These are phyloP conservation scores for Onygenales sp. DNA, from an alignment of 2,329 filamentous ascomycete species.

Conservation along the genomic window DNA sequence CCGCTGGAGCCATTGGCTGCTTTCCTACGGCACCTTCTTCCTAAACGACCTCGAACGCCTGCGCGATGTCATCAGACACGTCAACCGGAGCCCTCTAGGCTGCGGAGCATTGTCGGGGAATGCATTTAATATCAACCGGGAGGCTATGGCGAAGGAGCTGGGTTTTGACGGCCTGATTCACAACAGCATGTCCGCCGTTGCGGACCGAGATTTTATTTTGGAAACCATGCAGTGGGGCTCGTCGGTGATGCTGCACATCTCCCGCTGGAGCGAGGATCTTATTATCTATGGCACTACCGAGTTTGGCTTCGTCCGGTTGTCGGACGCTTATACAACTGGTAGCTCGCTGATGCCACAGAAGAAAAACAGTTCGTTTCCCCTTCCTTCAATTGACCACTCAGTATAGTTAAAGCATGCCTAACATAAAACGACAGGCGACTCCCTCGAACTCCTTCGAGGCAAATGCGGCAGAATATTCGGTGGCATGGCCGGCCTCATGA, in stretches of 20 bases:
- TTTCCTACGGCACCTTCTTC: slow-evolving; percentile 66
- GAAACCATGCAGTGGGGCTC: slow-evolving; percentile 74
- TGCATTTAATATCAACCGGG: slow-evolving; percentile 71
- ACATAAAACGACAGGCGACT: slow-evolving; percentile 38
- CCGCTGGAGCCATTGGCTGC: slow-evolving; percentile 71
- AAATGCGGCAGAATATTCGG: slow-evolving; percentile 70
- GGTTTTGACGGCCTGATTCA: slow-evolving; percentile 66
- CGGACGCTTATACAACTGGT: slow-evolving; percentile 72
- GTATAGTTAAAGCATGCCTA: not conserved
- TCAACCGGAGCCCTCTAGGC: slow-evolving; percentile 63
- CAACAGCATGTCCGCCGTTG: slow-evolving; percentile 69
- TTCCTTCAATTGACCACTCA: not conserved
- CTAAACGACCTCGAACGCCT: slow-evolving; percentile 66
- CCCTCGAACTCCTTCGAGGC: slow-evolving; percentile 64
- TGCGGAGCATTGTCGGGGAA: slow-evolving; percentile 74
- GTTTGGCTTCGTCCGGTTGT: slow-evolving; percentile 65
- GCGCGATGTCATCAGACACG: slow-evolving; percentile 60
- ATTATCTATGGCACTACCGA: slow-evolving; percentile 72
- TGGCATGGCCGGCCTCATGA: slow-evolving; percentile 71
- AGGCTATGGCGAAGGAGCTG: slow-evolving; percentile 67
- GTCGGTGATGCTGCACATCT: slow-evolving; percentile 71
- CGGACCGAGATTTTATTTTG: slow-evolving; percentile 71
- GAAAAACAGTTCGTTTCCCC: slow-evolving; percentile 50
- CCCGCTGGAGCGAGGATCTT: slow-evolving; percentile 72
- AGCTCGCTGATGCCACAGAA: slow-evolving; percentile 74